Percentiles rank a stretch among this genome's conserved stretches.
These are phyloP conservation scores for Podospora anserina DNA, from an alignment of 495 filamentous ascomycete genomes.

Conservation along the genomic window DNA sequence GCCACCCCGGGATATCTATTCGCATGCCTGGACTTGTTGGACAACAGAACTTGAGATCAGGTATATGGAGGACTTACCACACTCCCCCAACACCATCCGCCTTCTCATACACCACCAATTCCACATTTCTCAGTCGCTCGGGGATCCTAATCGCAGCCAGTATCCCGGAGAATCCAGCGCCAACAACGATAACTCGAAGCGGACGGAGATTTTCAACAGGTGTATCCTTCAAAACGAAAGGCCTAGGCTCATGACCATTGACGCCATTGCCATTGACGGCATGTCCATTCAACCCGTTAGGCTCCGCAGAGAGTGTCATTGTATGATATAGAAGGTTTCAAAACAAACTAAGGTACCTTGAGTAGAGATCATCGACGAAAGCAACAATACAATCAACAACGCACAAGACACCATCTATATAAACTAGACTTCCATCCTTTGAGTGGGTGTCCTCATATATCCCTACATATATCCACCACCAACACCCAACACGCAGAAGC, in stretches of 20 bases:
- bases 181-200: conserved; percentile 47
- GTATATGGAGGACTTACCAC: conserved; percentile 29
- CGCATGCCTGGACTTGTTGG: conserved; percentile 31
- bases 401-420: not conserved
- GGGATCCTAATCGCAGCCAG: conserved; percentile 44
- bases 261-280: not conserved
- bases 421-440: not conserved
- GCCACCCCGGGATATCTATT: conserved; percentile 44
- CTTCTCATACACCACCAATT: conserved; percentile 45
- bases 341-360: too few species aligned
- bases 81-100: conserved; percentile 42
- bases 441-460: not conserved
- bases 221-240: conserved; percentile 38
- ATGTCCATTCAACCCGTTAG: not conserved
- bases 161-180: conserved; percentile 51
- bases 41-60: not conserved
- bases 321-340: too few species aligned
- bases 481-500: not conserved
- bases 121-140: conserved; percentile 42
- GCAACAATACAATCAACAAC: not conserved
- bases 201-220: conserved; percentile 46
- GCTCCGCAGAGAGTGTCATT: not conserved
- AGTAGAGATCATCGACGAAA: not conserved
- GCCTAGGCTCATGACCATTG: not conserved
- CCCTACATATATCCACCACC: not conserved